phyloP scores from a whole-genome alignment of 2,329 filamentous ascomycete genomes.

The Arthrinium phaeospermum region DNA sequence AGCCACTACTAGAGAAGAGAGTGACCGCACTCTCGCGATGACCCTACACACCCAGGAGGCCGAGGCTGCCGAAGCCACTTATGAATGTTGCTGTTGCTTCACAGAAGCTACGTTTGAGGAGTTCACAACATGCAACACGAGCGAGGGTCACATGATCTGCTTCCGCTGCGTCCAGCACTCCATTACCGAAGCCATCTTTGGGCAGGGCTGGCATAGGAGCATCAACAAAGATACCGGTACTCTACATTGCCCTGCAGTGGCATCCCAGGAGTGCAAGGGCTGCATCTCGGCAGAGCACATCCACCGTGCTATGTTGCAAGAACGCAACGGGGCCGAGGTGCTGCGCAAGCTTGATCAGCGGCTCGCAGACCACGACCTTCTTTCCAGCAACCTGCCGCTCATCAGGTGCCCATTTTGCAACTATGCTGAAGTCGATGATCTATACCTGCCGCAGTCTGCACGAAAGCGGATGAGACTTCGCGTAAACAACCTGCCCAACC shows the following conservation, averaged over 20 bases:
- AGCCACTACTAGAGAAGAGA: slow-evolving; percentile 50
- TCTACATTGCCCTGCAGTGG: slow-evolving; percentile 81
- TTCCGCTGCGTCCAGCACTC: slow-evolving; percentile 83
- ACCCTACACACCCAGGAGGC: slow-evolving; percentile 64
- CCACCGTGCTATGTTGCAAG: slow-evolving; percentile 72
- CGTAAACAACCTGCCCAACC: slow-evolving; percentile 53
- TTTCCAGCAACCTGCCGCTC: slow-evolving; percentile 75
- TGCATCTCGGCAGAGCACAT: slow-evolving; percentile 73
- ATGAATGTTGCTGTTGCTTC: slow-evolving; percentile 83
- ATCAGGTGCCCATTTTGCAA: slow-evolving; percentile 88
- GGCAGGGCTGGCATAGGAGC: slow-evolving; percentile 86
- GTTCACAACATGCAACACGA: slow-evolving; percentile 71
- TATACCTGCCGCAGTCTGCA: slow-evolving; percentile 63
- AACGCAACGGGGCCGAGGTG: slow-evolving; percentile 73
- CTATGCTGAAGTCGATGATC: slow-evolving; percentile 87
- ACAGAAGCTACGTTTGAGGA: slow-evolving; percentile 74
- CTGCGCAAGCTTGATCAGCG: slow-evolving; percentile 79
- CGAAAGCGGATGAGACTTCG: slow-evolving; percentile 63
- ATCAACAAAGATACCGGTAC: slow-evolving; percentile 76
- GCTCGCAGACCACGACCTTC: slow-evolving; percentile 75
- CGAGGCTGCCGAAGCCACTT: slow-evolving; percentile 58
- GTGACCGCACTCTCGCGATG: slow-evolving; percentile 59
- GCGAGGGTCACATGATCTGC: slow-evolving; percentile 75
- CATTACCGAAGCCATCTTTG: slow-evolving; percentile 86
- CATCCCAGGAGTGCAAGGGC: slow-evolving; percentile 74